phyloP scores from a whole-genome alignment of 495 filamentous ascomycete genomes.

The Aspergillus ostianus region DNA sequence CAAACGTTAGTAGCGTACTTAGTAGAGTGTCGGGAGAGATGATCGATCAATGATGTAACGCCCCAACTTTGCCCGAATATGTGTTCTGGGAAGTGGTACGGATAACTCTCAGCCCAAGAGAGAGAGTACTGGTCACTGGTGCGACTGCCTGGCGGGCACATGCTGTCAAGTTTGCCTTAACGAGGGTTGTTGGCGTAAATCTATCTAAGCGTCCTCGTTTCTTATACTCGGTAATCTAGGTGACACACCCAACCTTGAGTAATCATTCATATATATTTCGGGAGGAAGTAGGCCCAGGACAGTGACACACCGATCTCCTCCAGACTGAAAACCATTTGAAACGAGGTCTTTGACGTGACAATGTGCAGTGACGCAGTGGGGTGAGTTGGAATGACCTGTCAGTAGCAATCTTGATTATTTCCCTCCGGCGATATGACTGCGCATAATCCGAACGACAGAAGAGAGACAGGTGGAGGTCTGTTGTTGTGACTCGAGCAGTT shows the following conservation, averaged over 20 bases:
- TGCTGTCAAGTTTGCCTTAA: background rate
- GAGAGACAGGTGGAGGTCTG: background rate
- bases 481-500: constrained; percentile 18
- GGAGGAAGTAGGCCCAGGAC: background rate
- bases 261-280: background rate
- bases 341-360: background rate
- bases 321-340: background rate
- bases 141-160: background rate
- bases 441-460: background rate
- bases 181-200: background rate
- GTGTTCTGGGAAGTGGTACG: background rate
- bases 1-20: background rate
- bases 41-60: background rate
- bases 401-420: background rate
- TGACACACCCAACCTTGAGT: background rate
- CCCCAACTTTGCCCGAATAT: background rate
- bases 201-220: background rate
- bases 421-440: background rate
- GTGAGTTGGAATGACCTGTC: background rate
- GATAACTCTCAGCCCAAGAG: background rate
- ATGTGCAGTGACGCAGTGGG: background rate
- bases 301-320: background rate
- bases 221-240: background rate
- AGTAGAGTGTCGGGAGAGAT: background rate
- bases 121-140: too few relatives aligned